A percentile compares a stretch with the other conserved stretches of the same genome.
Conservation (phyloP, 1,284 basidiomycete genomes). For the Singerocomus rubriflavus region DNA sequence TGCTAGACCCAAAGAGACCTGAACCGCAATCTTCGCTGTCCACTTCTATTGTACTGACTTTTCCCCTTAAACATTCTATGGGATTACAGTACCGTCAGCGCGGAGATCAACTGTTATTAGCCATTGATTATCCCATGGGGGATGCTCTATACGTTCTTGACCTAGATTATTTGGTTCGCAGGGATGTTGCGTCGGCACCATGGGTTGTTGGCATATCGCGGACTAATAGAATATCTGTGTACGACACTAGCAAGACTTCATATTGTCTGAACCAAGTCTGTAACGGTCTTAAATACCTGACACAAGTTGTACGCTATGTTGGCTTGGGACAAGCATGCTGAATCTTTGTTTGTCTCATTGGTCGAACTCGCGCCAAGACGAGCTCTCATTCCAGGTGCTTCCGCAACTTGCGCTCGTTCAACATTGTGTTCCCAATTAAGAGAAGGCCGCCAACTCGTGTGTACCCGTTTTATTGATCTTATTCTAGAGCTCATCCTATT, state of each 20-base stretch:
- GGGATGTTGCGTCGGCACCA: neutral
- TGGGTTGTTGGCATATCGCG: neutral
- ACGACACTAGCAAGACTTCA: neutral
- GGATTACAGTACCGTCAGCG: too few relatives aligned
- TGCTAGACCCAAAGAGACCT: neutral
- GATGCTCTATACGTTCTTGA: neutral
- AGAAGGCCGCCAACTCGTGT: conserved; percentile 14
- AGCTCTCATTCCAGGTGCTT: neutral
- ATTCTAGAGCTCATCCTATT: neutral
- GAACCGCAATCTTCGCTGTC: neutral
- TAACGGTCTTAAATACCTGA: neutral
- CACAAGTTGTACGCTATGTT: neutral
- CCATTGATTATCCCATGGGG: neutral
- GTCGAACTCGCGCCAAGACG: neutral
- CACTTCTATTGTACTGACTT: neutral
- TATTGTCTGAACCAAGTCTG: neutral
- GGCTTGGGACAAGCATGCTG: neutral
- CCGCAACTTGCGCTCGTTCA: neutral
- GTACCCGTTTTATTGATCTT: neutral
- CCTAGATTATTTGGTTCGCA: too few relatives aligned
- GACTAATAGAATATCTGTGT: neutral
- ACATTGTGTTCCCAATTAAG: neutral
- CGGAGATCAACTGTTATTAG: neutral
- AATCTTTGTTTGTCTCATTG: neutral
- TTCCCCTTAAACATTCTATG: neutral